Base-by-base conservation (phyloP, 768 basidiomycete species). In the Rhizopogon roseolus region DNA sequence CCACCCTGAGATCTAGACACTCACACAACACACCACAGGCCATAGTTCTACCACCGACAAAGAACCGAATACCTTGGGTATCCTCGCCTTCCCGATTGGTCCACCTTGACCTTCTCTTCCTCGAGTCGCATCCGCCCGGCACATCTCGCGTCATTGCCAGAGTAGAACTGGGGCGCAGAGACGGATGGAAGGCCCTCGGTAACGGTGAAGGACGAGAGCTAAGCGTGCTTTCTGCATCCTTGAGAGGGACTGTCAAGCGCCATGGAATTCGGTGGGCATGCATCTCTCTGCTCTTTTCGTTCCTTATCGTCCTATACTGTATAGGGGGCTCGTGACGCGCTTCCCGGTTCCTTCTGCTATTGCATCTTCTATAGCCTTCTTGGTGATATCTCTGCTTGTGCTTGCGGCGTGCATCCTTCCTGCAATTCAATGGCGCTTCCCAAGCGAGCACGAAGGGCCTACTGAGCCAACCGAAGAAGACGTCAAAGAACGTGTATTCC, bases 121-220 rank as follows among this genome's bases (percentile, higher is more conserved):
- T 92, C n/a, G 61, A 72, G 2, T 75, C 81, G 25, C 85, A 82
- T 61, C 64, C 76, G 22, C 64, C 80, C 5, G 74, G 75, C 2
- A 74, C 75, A 27, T 72, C 80, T 13, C 69, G 69, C 11, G 64
- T 86, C 13, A 61, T 71, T 45, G 90, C 86, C n/a, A 70, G 66
- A 48, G 73, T 93, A n/a, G 80, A 88, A 61, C 64, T 93, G 41
- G 91, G 91, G 4, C 81, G 91, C 41, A 74, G 69, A 11, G 91
- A 93, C 64, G 72, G 73, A 32, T 93, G 91, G 91, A 83, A 69
- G 65, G 78, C 71, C 28, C 45, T 93, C 19, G 89, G 89, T 6
- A 71, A 66, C 13, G 90, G 89, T 2, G 73, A 85, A 68, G 87
- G 82, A 14, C 82, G 85, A 50, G 91, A 93, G 66, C 61, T 93